A percentile compares a stretch with the other conserved stretches of the same genome.
These are phyloP conservation scores for Coprinellus aureogranulatus DNA, from an alignment of 768 basidiomycete genomes.

Conservation along the genomic window DNA sequence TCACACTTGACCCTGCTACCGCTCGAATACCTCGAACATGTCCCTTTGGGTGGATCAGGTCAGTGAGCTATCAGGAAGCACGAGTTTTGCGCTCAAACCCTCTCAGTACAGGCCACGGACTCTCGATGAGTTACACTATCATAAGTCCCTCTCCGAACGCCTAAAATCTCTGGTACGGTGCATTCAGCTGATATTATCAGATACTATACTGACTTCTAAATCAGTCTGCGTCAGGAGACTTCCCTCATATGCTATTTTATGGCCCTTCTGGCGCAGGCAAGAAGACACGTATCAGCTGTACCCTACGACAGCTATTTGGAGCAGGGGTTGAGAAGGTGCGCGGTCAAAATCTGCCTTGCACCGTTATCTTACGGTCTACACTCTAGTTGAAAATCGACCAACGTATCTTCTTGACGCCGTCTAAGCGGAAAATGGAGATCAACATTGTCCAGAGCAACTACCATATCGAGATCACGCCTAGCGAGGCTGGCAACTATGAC, in stretches of 20 bases:
- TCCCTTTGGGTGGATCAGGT: constrained; percentile 72
- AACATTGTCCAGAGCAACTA: constrained; percentile 98
- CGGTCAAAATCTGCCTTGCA: background rate
- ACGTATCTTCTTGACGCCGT: constrained; percentile 90
- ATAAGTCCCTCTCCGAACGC: constrained; percentile 73
- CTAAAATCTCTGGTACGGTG: constrained; percentile 67
- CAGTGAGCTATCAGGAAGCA: constrained; percentile 9
- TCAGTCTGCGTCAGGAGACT: constrained; percentile 87
- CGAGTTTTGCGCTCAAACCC: constrained; percentile 2
- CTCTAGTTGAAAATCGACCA: constrained; percentile 94
- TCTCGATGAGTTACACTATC: constrained; percentile 87
- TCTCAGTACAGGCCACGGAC: constrained; percentile 78
- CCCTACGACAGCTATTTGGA: constrained; percentile 85
- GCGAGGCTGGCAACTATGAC: constrained; percentile 95
- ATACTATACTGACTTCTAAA: background rate
- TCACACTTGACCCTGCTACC: no score
- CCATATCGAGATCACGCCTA: constrained; percentile 97
- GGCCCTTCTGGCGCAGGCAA: constrained; percentile 97
- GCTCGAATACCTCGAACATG: constrained; percentile 34
- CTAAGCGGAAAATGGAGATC: constrained; percentile 90
- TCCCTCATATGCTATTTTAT: constrained; percentile 97
- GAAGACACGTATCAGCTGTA: constrained; percentile 93
- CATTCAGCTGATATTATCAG: no score
- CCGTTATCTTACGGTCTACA: background rate
- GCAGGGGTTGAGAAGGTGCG: constrained; percentile 87